These are phyloP conservation scores for Nidula niveotomentosa DNA, from an alignment of 1,284 basidiomycete species.

Conservation along the genomic window DNA sequence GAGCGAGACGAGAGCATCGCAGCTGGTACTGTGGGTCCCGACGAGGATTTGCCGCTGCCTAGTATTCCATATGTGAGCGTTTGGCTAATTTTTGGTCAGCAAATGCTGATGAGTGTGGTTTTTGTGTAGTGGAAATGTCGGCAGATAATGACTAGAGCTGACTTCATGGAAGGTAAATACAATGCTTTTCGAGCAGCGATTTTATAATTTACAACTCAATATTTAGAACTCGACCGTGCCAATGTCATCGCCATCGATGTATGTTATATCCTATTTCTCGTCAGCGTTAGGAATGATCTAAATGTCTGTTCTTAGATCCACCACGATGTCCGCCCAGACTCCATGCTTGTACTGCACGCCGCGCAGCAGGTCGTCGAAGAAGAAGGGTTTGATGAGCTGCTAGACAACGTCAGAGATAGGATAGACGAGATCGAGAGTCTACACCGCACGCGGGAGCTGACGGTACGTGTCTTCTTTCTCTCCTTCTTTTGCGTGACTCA, in stretches of 20 bases:
- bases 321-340: constrained; percentile 80
- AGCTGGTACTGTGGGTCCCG: constrained; percentile 30
- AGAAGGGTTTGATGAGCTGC: constrained; percentile 71
- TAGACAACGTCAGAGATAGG: constrained; percentile 69
- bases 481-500: constrained; percentile 2
- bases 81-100: background rate
- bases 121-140: constrained; percentile 54
- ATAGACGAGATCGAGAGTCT: constrained; percentile 76
- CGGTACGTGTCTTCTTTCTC: constrained; percentile 39
- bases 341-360: constrained; percentile 70
- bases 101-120: constrained; percentile 8
- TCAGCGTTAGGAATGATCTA: background rate
- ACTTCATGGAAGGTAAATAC: constrained; percentile 70
- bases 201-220: constrained; percentile 3
- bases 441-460: constrained; percentile 70
- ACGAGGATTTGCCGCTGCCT: constrained; percentile 52
- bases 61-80: constrained; percentile 58
- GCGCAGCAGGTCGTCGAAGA: constrained; percentile 67
- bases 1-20: constrained; percentile 37
- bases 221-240: constrained; percentile 55
- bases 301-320: constrained; percentile 44
- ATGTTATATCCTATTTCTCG: constrained; percentile 19
- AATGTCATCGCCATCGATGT: constrained; percentile 83
- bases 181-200: background rate
- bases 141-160: constrained; percentile 81